These are phyloP conservation scores for Pelargonium citronellum DNA, from an alignment of 441 rosid species.

Conservation along the genomic window DNA sequence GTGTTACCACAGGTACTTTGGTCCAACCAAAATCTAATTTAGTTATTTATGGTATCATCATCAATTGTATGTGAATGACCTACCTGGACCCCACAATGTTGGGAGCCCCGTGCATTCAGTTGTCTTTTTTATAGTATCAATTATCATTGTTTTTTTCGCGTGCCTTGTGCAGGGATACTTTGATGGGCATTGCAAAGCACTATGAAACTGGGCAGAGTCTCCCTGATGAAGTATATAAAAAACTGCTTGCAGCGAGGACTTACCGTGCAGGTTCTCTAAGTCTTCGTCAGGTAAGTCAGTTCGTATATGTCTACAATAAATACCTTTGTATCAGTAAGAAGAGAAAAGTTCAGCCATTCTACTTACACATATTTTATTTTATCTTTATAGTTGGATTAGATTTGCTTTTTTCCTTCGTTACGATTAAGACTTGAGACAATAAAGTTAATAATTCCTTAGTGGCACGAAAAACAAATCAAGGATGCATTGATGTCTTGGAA, in stretches of 20 bases:
- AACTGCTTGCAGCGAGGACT: slow-evolving; percentile 92
- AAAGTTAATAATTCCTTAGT: neutral
- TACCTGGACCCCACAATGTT: no score
- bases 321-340: neutral
- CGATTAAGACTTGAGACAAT: neutral
- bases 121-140: no score
- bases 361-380: no score
- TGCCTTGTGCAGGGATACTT: slow-evolving; percentile 57
- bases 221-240: slow-evolving; percentile 75
- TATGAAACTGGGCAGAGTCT: slow-evolving; percentile 75
- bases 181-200: slow-evolving; percentile 90
- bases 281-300: slow-evolving; percentile 78
- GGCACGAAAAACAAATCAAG: neutral
- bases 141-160: no score
- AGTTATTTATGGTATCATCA: no score
- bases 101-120: no score
- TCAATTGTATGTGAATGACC: no score
- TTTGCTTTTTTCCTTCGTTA: neutral
- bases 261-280: slow-evolving; percentile 80
- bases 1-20: slow-evolving; percentile 80
- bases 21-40: slow-evolving; percentile 11
- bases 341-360: no score
- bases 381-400: neutral
- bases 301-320: slow-evolving; percentile 6
- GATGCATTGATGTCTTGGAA: neutral